Evolutionary conservation across 805 yeast species (phyloP).

Genomic region (Saccharomycopsis fermentans): DNA sequence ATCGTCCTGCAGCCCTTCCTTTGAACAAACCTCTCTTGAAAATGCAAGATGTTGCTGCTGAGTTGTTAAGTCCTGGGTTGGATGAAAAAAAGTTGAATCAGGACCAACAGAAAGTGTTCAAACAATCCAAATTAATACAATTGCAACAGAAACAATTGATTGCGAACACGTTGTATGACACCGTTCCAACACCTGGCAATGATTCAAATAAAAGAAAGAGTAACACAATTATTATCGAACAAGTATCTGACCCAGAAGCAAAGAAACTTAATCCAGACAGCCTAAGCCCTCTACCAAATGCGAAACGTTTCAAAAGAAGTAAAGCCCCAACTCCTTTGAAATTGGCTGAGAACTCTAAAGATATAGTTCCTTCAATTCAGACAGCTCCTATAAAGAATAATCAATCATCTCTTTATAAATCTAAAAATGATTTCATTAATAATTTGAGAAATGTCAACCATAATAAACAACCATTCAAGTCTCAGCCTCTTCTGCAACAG

Average conservation of each 20-base stretch:
- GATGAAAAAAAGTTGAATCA: constrained; percentile 4
- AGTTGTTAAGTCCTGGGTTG: constrained; percentile 17
- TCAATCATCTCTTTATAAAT: neutral
- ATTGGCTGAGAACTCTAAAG: constrained; percentile 15
- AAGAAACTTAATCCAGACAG: neutral
- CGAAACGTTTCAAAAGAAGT: constrained; percentile 24
- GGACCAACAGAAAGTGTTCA: constrained; percentile 11
- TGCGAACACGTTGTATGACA: constrained; percentile 4
- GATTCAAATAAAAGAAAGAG: neutral
- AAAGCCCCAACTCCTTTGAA: constrained; percentile 26
- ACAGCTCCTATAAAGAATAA: constrained; percentile 26
- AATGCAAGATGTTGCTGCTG: constrained; percentile 17
- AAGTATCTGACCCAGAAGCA: constrained; percentile 6
- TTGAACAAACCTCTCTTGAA: constrained; percentile 6
- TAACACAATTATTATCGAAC: constrained; percentile 15
- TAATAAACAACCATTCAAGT: neutral
- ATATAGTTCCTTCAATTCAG: constrained; percentile 23
- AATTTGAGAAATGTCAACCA: constrained; percentile 4
- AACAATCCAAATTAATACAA: constrained; percentile 15
- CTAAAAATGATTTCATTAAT: constrained; percentile 1
- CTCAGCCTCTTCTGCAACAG: neutral
- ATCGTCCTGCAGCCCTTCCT: constrained; percentile 17
- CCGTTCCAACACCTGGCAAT: neutral
- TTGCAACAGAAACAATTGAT: constrained; percentile 16
- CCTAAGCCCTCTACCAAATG: constrained; percentile 18